Evolutionary conservation across 2,329 filamentous ascomycete genomes (phyloP), one percentile per base, ranked within the genome.

Genomic region (Cladophialophora psammophila): DNA sequence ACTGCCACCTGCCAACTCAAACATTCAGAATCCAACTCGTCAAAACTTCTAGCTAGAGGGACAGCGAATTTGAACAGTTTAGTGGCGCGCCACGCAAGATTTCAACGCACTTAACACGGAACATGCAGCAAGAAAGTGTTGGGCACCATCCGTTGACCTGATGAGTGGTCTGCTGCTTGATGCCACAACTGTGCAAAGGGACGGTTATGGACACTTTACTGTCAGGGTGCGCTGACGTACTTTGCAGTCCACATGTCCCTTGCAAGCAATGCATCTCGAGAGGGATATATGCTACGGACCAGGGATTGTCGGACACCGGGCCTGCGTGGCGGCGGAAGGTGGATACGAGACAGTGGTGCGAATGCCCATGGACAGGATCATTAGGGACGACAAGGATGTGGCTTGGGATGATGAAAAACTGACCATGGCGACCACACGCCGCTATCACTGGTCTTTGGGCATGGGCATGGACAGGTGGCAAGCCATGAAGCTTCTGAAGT

Each of bases 321-420:
- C 12, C 45, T 20, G 45, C 45, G 45, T 50, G 58, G 58, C 42
- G 35, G 31, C 26, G 50, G 31, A 26, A 60, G 42, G 40, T 53
- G 50, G 50, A 50, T 50, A 26, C 18, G 20, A 31, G 45, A 26
- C n/a, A 6, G 13, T 56, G 15, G 31, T 56, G n/a, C 32, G 32
- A 56, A n/a, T 35, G 36, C 34, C 26, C 36, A 56, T n/a, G 12
- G 18, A 50, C 45, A 50, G 45, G 45, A 50, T 31, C 45, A 31
- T 50, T 18, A 50, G 45, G 45, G 45, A 50, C 45, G 45, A 31
- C 20, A 50, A 50, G 20, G 20, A 50, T 50, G 12, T 26, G 8
- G 45, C 45, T 50, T 50, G 4, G 45, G 18, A 13, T 50, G 8
- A 26, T 26, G 20, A 18, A 26, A 26, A 26, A 26, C 26, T 26